Evolutionary conservation across 2,329 filamentous ascomycete genomes (phyloP), one percentile per base, ranked within the genome.

Genomic region (Colletotrichum musicola): DNA sequence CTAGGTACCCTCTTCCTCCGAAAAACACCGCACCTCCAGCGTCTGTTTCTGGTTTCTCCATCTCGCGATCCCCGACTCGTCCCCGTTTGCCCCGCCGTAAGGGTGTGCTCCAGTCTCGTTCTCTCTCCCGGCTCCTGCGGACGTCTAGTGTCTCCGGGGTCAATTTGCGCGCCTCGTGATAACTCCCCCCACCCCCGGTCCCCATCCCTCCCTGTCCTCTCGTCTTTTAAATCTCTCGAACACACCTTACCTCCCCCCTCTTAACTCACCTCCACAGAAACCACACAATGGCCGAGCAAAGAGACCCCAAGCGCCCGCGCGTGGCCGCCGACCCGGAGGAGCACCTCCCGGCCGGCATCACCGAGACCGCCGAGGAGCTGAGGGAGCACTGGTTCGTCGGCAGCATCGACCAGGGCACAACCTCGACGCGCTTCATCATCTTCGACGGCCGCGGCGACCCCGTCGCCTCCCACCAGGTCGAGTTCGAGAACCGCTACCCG

Each of bases 351-450:
- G 57, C 69, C 9, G 77, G 74, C 62, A 77, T 80, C 35, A 70
- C 61, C 16, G 74, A 76, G 61, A 81, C 78, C 1, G 74, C 75
- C 16, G 75, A 77, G 14, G 76, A 80, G 69, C 71, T 73, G 49
- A 64, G 72, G 54, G 71, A 75, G 55, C 73, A 90, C 64, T 88
- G 88, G 81, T 97, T 93, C 75, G 91, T 97, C 69, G 94, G 94
- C 69, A 93, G 92, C 73, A 95, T 97, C 77, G 94, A 97, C 77
- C 93, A 97, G 76, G 94, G 94, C 67, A 97, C 94, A 13, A 97
- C 94, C 38, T 95, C 92, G 68, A 93, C 94, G 40, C 88, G 94
- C 44, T 97, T 97, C 81, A 88, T 97, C 74, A 95, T 98, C 77
- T 97, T 97, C 82, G 90, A 97, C 80, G 89, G 89, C 72, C 82